Conservation (phyloP, 2,329 filamentous ascomycete species). For the Microdochium bolleyi region DNA sequence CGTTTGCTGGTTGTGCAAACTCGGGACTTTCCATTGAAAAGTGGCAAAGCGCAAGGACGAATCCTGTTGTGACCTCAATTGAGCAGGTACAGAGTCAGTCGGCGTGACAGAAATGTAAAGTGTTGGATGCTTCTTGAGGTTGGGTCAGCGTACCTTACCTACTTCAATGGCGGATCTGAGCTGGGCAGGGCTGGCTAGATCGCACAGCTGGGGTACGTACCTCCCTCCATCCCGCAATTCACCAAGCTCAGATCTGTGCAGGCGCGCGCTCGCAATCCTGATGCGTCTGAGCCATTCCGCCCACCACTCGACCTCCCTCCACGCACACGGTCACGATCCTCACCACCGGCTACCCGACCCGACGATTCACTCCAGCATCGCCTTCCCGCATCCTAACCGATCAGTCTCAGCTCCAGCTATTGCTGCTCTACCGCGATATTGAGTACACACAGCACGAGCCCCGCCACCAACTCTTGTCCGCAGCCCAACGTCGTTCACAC, state of each 20-base stretch:
- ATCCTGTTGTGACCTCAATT: too few relatives aligned
- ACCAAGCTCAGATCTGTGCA: not conserved
- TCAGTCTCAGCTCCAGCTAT: not conserved
- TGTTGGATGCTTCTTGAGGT: too few relatives aligned
- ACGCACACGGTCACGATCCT: not conserved
- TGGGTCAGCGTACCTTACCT: too few relatives aligned
- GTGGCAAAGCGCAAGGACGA: too few relatives aligned
- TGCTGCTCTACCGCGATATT: not conserved
- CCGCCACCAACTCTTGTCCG: not conserved
- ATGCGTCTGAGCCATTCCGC: not conserved
- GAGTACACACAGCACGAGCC: not conserved
- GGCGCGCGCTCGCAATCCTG: not conserved
- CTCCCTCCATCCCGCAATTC: not conserved
- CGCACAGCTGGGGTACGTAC: not conserved
- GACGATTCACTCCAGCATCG: not conserved
- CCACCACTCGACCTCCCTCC: not conserved
- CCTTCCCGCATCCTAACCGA: not conserved
- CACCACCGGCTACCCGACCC: not conserved
- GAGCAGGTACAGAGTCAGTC: too few relatives aligned
- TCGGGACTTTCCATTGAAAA: too few relatives aligned
- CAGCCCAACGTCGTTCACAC: not conserved
- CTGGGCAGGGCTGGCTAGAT: not conserved
- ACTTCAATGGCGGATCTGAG: not conserved
- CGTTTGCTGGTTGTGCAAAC: too few relatives aligned
- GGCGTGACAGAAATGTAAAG: too few relatives aligned